Evolutionary conservation across 257 asterid genomes (phyloP).

Genomic region (Dorcoceras hygrometricum): DNA sequence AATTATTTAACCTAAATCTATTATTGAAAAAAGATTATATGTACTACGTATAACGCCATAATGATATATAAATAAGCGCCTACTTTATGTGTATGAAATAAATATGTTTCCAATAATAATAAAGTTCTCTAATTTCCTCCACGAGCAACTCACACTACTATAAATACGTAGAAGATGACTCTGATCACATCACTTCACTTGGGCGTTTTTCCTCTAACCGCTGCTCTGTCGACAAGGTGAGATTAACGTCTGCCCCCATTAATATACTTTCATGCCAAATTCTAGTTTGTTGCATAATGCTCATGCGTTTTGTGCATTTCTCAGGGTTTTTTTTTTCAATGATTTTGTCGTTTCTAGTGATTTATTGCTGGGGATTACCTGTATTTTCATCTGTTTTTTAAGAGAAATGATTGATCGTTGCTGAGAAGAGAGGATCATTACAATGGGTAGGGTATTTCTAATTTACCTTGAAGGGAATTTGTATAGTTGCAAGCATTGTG

Average conservation of each 20-base stretch:
- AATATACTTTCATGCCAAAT: background rate
- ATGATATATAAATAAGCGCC: no score
- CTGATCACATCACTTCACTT: background rate
- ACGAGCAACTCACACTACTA: background rate
- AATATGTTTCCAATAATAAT: no score
- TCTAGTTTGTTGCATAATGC: background rate
- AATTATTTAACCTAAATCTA: no score
- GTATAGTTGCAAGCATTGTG: slow-evolving; percentile 75
- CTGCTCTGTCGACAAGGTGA: slow-evolving; percentile 31
- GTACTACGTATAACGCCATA: no score
- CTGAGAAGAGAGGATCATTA: slow-evolving; percentile 9
- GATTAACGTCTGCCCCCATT: slow-evolving; percentile 17
- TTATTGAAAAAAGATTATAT: no score
- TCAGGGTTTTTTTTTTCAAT: background rate
- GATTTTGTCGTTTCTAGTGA: background rate
- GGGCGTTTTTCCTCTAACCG: slow-evolving; percentile 12
- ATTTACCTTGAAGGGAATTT: slow-evolving; percentile 53
- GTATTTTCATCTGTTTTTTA: background rate
- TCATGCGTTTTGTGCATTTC: slow-evolving; percentile 19
- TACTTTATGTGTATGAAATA: no score
- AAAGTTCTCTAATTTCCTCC: background rate
- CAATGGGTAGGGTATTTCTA: slow-evolving; percentile 68
- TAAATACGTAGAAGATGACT: background rate
- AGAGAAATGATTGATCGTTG: slow-evolving; percentile 21
- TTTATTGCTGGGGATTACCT: slow-evolving; percentile 5